Evolutionary conservation across 1,284 basidiomycete genomes (phyloP), one percentile per base, ranked within the genome.

Genomic region (Kwoniella shivajii): DNA sequence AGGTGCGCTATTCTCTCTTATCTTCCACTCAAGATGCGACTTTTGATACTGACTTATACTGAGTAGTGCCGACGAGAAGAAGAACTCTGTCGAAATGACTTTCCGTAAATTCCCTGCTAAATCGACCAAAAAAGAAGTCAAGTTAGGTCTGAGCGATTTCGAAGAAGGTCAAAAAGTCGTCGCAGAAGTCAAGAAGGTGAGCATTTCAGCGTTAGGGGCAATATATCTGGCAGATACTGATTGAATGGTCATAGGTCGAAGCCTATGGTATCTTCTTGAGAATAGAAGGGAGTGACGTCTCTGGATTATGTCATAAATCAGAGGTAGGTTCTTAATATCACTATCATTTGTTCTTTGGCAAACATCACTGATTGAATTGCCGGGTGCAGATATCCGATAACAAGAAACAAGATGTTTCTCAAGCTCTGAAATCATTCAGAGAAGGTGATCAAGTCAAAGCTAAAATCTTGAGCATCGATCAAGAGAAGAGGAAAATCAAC

Each of bases 291-390:
- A 88, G 89, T 1, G 88, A 88, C 67, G 80, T 98, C 47, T 88
- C 84, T 55, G 96, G 96, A 5, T 81, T 99, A 10, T 98, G 95
- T 75, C 96, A 99, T 78, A 92, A 92, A 77, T 90, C 89, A 20
- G 84, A 96, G 82, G 89, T 88, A 69, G 50, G 82, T 60, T 26
- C n/a, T 38, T 18, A 38, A 9, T 38, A 14, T 39, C 37, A n/a
- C 37, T 16, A 20, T n/a, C n/a, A n/a, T n/a, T n/a, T n/a, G n/a
- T n/a, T n/a, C n/a, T n/a, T n/a, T n/a, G n/a, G n/a, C n/a, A n/a
- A n/a, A n/a, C n/a, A n/a, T n/a, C n/a, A n/a, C n/a, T n/a, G n/a
- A n/a, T n/a, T n/a, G n/a, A n/a, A n/a, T n/a, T n/a, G n/a, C n/a
- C n/a, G n/a, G n/a, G n/a, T n/a, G n/a, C n/a, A 92, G 88, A 82